Evolutionary conservation across 495 filamentous ascomycete species (phyloP), one percentile per base, ranked within the genome.

Genomic region (Tirmania nivea): DNA sequence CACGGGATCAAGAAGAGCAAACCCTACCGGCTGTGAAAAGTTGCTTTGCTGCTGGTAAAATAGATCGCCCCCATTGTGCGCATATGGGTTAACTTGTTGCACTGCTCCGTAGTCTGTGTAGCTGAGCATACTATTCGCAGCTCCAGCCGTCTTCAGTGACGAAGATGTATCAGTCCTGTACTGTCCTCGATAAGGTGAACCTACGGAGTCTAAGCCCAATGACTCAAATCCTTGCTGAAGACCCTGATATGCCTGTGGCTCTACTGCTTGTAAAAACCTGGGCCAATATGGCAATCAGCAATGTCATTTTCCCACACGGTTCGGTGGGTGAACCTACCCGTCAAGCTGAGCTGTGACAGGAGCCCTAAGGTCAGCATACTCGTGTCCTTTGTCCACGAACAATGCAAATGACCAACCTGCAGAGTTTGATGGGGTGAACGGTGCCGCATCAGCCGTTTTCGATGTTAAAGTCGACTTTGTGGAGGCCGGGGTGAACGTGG

Each of bases 401-500:
- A 31, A 31, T 31, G 7, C 25, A 31, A 31, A 31, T 31, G 25
- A 31, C 25, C 25, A 53, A 67, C 65, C 54, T 51, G 53, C 48
- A 51, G 49, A 50, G 45, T 48, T 49, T 19, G 59, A 66, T 16
- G 90, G 90, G 39, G 86, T 93, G 59, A 97, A 97, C 10, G 86
- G 81, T 50, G 85, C 83, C n/a, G 90, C 90, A 67, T 72, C 86
- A 2, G 81, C 92, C 55, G 83, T 80, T 67, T 88, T 86, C 1
- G 87, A 86, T 6, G 88, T 89, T 55, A 96, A 81, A 17, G 75
- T 72, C 35, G 75, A 72, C 50, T 63, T 60, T 62, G 53, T 73
- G 68, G 66, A 74, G 67, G 70, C 73, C 55, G 90, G 92, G 1
- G 86, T 94, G 59, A 97, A 97, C 45, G 89, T 82, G 12, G 92